Conservation (phyloP, 139 green algal genomes). For the Haematococcus lacustris region DNA sequence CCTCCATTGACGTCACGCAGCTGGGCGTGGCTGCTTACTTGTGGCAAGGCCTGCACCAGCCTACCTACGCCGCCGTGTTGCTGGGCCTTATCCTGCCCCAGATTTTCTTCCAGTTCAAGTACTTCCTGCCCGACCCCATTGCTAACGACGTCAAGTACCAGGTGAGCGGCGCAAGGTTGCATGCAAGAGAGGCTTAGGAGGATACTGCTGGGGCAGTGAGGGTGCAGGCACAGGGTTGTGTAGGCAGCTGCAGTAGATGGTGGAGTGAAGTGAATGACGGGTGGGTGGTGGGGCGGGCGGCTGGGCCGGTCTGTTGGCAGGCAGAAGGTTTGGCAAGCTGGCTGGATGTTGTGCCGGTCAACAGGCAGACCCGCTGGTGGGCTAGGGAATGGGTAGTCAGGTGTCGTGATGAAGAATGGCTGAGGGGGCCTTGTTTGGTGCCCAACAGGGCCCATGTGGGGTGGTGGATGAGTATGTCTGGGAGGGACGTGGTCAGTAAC, state of each 20-base stretch:
- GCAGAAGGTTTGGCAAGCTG: background rate
- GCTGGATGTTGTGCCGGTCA: background rate
- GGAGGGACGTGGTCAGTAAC: background rate
- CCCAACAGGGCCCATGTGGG: too few species aligned
- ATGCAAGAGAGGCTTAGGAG: too few species aligned
- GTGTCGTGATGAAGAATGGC: too few species aligned
- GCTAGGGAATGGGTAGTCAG: too few species aligned
- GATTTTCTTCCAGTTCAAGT: conserved; percentile 90
- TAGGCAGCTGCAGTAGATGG: background rate
- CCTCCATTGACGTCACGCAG: conserved; percentile 87
- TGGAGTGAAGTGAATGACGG: background rate
- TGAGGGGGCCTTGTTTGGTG: too few species aligned
- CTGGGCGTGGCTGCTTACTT: conserved; percentile 81
- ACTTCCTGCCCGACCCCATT: conserved; percentile 95
- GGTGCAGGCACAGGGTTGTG: background rate
- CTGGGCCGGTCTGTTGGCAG: too few species aligned
- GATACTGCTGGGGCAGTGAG: too few species aligned
- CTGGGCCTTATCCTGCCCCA: conserved; percentile 87
- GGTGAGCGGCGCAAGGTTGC: too few species aligned
- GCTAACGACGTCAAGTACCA: conserved; percentile 95
- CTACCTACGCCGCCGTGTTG: conserved; percentile 80
- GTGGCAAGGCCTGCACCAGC: conserved; percentile 64
- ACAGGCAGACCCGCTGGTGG: too few species aligned
- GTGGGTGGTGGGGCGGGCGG: too few species aligned
- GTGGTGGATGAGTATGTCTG: too few species aligned